Conservation (phyloP, 768 basidiomycete genomes). For the Leucogyrophana mollusca region DNA sequence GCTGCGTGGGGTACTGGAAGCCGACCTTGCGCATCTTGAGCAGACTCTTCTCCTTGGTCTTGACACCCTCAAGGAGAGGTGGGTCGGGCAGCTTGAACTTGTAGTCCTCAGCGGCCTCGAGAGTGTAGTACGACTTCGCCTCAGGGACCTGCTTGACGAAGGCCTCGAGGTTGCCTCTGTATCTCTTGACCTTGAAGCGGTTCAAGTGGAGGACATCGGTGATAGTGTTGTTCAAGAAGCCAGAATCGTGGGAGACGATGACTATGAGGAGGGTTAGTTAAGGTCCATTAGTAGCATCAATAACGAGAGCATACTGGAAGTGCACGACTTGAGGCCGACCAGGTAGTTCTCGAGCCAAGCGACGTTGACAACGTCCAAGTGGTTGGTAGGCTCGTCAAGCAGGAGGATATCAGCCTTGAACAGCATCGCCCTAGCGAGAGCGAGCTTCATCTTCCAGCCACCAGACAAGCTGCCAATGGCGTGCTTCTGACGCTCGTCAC, state of each 20-base stretch:
- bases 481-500: slow-evolving; percentile 78
- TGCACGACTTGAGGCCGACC: slow-evolving; percentile 82
- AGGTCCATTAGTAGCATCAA: not conserved
- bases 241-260: slow-evolving; percentile 97
- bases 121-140: slow-evolving; percentile 97
- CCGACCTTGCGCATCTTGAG: slow-evolving; percentile 97
- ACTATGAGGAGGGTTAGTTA: slow-evolving; percentile 41
- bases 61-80: slow-evolving; percentile 97
- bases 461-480: slow-evolving; percentile 91
- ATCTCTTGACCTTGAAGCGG: slow-evolving; percentile 96
- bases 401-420: slow-evolving; percentile 98
- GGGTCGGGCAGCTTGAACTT: slow-evolving; percentile 98
- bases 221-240: slow-evolving; percentile 98
- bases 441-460: slow-evolving; percentile 99
- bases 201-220: slow-evolving; percentile 97
- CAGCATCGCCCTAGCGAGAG: slow-evolving; percentile 93
- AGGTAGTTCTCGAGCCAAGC: slow-evolving; percentile 98
- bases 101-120: slow-evolving; percentile 95
- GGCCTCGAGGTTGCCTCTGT: slow-evolving; percentile 91
- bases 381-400: slow-evolving; percentile 96
- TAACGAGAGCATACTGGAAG: slow-evolving; percentile 64
- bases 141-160: slow-evolving; percentile 95
- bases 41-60: slow-evolving; percentile 98
- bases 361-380: slow-evolving; percentile 95
- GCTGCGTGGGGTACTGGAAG: slow-evolving; percentile 90